Evolutionary conservation across 768 basidiomycete species (phyloP).

Genomic region (Trametes cubensis): DNA sequence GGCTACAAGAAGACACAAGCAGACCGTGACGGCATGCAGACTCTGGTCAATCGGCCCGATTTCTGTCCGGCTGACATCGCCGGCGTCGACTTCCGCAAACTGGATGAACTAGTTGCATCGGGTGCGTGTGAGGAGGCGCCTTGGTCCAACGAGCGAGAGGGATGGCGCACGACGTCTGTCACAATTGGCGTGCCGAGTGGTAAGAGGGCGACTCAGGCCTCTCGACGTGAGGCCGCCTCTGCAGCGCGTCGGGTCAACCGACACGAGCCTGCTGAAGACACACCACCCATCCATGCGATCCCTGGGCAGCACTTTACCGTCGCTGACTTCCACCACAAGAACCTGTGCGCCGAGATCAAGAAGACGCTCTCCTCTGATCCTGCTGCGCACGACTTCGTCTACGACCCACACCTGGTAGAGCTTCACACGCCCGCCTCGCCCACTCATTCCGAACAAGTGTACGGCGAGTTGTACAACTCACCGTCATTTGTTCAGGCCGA

Average conservation of each 20-base stretch:
- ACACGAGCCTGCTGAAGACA: background rate
- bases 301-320: conserved; percentile 34
- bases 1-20: background rate
- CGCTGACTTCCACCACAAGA: conserved; percentile 33
- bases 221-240: background rate
- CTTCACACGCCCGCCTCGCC: background rate
- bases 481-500: conserved; percentile 21
- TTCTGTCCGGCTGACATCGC: background rate
- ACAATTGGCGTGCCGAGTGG: conserved; percentile 15
- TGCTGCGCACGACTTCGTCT: conserved; percentile 11
- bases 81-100: conserved; percentile 1
- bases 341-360: conserved; percentile 17
- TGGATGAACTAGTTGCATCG: background rate
- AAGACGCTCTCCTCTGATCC: conserved; percentile 1
- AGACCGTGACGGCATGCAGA: conserved; percentile 8
- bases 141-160: background rate
- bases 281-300: conserved; percentile 28
- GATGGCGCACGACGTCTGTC: conserved; percentile 7
- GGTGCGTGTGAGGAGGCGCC: background rate
- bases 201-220: conserved; percentile 5
- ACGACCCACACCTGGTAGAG: conserved; percentile 13
- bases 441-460: conserved; percentile 9
- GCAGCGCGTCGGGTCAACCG: background rate
- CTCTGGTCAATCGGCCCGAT: conserved; percentile 3
- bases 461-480: conserved; percentile 24